Base-by-base conservation (phyloP, 202 grass and related monocot species). In the Carex sylvatica region DNA sequence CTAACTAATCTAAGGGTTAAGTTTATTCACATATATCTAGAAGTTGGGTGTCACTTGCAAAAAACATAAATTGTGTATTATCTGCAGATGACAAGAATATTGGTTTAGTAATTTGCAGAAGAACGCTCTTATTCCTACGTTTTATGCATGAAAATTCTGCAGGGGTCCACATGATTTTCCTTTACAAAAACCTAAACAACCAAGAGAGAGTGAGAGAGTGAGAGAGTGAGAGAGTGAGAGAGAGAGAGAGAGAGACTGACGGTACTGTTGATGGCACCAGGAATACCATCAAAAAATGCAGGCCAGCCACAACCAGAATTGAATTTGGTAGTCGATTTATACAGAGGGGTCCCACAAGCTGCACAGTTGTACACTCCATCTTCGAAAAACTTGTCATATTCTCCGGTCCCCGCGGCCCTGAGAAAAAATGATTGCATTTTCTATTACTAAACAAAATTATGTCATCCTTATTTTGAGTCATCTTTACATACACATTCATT, bases 251-350 rank as follows among this genome's bases (percentile, higher is more conserved):
- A 47, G 42, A 85, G 54, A 55, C 82, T 36, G 80, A 97, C 94
- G 5, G 88, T 86, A 65, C 79, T 42, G 26, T 88, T 85, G 86
- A 97, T 97, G 79, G 94, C 88, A 84, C 94, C 94, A 67, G 94
- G 91, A 77, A 97, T 82, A 15, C 94, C 94, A 67, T 97, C 94
- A 74, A 87, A 97, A 86, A 97, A 97, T 44, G 94, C 94, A 54
- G 94, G 94, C 94, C 94, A 97, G 40, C 94, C 94, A 11, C 94
- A 97, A 35, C 91, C 91, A 54, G 94, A 97, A 81, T 97, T 88
- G 74, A 97, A 97, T 84, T 97, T 97, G 26, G 94, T 97, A 78
- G 89, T 91, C 15, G 94, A 97, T 83, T 89, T 97, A 88, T 97
- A 97, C 20, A 97, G 80, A 5, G 91, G 82, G 9, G 87, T 88